Conservation (phyloP, 768 basidiomycete genomes). For the Tricholoma hemisulphureum region DNA sequence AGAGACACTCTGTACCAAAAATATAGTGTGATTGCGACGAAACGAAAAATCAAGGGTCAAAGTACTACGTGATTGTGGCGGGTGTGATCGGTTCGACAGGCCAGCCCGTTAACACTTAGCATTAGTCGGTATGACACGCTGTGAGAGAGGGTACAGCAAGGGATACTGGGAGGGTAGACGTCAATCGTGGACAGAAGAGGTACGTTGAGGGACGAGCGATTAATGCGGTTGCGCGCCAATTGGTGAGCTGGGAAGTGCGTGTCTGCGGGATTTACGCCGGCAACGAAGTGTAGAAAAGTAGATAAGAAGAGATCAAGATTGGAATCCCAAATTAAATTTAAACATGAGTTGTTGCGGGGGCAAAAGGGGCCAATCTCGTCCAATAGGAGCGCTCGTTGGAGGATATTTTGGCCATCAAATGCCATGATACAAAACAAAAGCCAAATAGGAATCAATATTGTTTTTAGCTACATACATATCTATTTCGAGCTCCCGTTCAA, state of each 20-base stretch:
- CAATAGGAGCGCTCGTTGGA: neutral
- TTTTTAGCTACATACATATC: constrained; percentile 1
- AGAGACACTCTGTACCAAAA: too few species aligned
- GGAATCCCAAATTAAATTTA: neutral
- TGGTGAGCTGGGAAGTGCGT: neutral
- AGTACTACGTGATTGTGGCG: neutral
- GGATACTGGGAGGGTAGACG: neutral
- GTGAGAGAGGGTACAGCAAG: too few species aligned
- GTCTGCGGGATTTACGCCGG: constrained; percentile 19
- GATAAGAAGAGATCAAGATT: constrained; percentile 5
- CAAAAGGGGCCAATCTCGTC: neutral
- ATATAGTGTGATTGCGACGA: too few species aligned
- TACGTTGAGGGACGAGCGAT: neutral
- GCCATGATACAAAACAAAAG: constrained; percentile 3
- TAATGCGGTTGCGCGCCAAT: neutral
- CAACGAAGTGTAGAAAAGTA: constrained; percentile 1
- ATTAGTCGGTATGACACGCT: neutral
- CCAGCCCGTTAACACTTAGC: neutral
- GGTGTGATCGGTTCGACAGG: neutral
- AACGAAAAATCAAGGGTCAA: neutral
- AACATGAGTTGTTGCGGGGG: neutral
- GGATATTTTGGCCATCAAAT: neutral
- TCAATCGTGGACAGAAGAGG: neutral
- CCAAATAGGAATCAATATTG: constrained; percentile 18
- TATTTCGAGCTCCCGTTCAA: neutral